phyloP scores from a whole-genome alignment of 2,329 filamentous ascomycete genomes.

The Cadophora sp. region DNA sequence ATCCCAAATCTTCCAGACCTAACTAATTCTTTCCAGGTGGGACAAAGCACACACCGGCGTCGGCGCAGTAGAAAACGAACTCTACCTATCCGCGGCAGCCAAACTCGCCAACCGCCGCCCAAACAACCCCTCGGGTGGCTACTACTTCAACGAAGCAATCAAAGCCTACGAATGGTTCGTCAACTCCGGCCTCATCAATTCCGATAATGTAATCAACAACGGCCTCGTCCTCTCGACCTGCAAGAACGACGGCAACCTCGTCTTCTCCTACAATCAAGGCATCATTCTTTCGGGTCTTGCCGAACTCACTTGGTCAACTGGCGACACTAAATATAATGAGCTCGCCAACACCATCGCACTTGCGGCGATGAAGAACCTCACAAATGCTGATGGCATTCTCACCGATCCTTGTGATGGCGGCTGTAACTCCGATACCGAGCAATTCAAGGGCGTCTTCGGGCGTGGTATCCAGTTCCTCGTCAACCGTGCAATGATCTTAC shows the following conservation, averaged over 20 bases:
- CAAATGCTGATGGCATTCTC: conserved; percentile 56
- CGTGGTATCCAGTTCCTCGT: conserved; percentile 68
- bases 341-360: conserved; percentile 61
- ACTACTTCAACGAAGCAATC: conserved; percentile 63
- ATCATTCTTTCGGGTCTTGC: conserved; percentile 64
- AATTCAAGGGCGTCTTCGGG: conserved; percentile 77
- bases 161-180: conserved; percentile 59
- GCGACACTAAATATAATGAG: conserved; percentile 47
- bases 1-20: neutral
- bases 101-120: conserved; percentile 63
- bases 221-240: conserved; percentile 56
- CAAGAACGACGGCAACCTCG: conserved; percentile 52
- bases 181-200: conserved; percentile 54
- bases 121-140: conserved; percentile 53
- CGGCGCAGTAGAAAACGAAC: conserved; percentile 63
- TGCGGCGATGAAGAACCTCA: conserved; percentile 56
- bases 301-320: conserved; percentile 61
- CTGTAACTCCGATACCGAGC: conserved; percentile 55
- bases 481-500: conserved; percentile 36
- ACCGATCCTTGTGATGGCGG: conserved; percentile 60
- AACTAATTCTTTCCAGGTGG: conserved; percentile 52
- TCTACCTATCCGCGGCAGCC: conserved; percentile 61
- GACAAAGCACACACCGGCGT: conserved; percentile 59
- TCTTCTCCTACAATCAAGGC: conserved; percentile 66
- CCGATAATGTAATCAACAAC: conserved; percentile 58